Conservation (phyloP, 257 asterid genomes). For the Rubia yunnanensis region DNA sequence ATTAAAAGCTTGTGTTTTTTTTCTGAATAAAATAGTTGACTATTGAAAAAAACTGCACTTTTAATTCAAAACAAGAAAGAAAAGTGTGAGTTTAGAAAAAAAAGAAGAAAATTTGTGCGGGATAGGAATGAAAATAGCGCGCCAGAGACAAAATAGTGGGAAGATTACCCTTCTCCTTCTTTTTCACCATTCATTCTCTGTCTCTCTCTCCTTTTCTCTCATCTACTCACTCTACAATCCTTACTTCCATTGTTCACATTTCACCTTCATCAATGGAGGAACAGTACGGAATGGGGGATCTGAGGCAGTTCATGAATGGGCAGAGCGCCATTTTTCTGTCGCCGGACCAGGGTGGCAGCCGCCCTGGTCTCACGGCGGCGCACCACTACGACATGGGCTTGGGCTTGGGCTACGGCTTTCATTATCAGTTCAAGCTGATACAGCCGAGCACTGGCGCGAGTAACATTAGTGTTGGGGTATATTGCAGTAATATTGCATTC, state of each 20-base stretch:
- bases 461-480: too few species aligned
- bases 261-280: slow-evolving; percentile 80
- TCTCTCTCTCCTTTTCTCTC: slow-evolving; percentile 7
- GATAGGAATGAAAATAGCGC: too few species aligned
- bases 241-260: neutral
- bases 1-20: too few species aligned
- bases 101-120: too few species aligned
- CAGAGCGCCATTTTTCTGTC: slow-evolving; percentile 47
- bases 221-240: neutral
- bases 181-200: neutral
- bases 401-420: neutral
- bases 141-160: too few species aligned
- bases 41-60: too few species aligned
- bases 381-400: slow-evolving; percentile 20
- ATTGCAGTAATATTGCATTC: too few species aligned
- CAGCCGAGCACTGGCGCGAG: slow-evolving; percentile 22
- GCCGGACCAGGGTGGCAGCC: slow-evolving; percentile 22
- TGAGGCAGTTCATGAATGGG: slow-evolving; percentile 45
- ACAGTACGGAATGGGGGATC: slow-evolving; percentile 68
- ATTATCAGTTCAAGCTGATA: slow-evolving; percentile 20
- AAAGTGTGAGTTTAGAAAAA: too few species aligned
- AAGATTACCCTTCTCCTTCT: neutral
- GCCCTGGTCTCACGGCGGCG: slow-evolving; percentile 19
- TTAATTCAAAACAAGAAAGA: too few species aligned
- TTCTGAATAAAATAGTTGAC: too few species aligned